Base-by-base conservation (phyloP, 441 rosid species). In the Macaranga tanarius region DNA sequence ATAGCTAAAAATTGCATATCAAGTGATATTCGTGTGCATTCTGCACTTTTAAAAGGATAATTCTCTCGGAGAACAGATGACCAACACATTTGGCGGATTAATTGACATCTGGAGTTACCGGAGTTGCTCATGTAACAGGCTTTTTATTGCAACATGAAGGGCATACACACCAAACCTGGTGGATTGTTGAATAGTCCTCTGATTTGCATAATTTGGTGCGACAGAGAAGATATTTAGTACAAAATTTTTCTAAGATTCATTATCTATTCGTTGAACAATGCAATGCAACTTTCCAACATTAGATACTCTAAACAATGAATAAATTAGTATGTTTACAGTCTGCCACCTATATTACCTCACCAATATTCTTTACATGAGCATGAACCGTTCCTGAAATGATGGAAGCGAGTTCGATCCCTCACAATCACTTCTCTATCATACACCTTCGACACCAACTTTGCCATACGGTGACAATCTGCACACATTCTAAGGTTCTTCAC, bases 291-390 rank as follows among this genome's bases (percentile, higher is more conserved):
- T 68, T 54, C 26, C 22, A 13, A 23, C 20, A 54, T 22, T 40
- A 56, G 38, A 69, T 56, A 4, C 72, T 69, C 63, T n/a, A 34
- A 67, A 67, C 4, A 70, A 45, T 59, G 20, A 40, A 47, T 25
- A 56, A 15, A 58, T 47, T 28, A 28, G 42, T n/a, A 47, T 4
- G 28, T 25, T 73, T 10, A 26, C 57, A 73, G 52, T 65, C 63
- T 17, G n/a, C 51, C 28, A 28, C 50, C 45, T 54, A 25, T 8
- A 16, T 54, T 58, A 62, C 10, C 48, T 78, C 77, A 78, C 97
- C 97, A 91, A 76, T 93, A 91, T 71, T 93, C 94, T 65, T 77
- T 81, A 78, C 97, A 93, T 25, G 97, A 88, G 79, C 97, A 91
- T 52, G 77, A 10, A 15, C 96, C 93, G 0, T 79, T 73, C 80